Evolutionary conservation across 176 grass and related monocot species (phyloP), one percentile per base, ranked within the genome.

Genomic region (Raddia guianensis): DNA sequence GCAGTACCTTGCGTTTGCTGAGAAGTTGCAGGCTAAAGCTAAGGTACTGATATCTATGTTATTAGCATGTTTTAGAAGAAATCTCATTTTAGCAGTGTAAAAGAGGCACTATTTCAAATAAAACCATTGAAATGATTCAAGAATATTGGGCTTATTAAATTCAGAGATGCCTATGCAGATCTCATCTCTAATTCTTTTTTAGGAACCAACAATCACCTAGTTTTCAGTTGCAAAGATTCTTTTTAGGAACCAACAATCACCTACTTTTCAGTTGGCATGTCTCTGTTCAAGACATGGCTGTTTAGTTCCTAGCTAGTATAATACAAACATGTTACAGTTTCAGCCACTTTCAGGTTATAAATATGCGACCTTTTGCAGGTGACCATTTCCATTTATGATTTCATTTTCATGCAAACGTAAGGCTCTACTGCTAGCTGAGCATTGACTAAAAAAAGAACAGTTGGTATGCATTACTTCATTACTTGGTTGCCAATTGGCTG

Each of bases 1-100:
- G 86, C 88, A 94, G 49, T 98, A 89, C 84, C 87, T 98, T n/a
- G 62, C 78, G 8, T 92, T 94, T 35, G 86, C 95, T 74, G 83
- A 94, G n/a, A 92, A 92, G 82, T 66, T 98, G 64, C 95, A 92
- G 61, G 70, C 58, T 40, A 94, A 92, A 88, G 80, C 92, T 6
- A 87, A 91, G 95, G 95, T 98, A 53, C 37, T 40, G 37, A 40
- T 40, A 40, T 40, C 37, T 40, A 5, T 40, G 37, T 40, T 40
- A 40, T 40, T 40, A 40, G 37, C 37, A 40, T 40, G 37, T 40
- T 40, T 40, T 40, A 40, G 37, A 40, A 40, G 37, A 40, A 40
- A 40, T 40, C 37, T 40, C 37, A 40, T 40, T 40, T 40, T 40
- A 40, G 37, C 37, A 53, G 51, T 53, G 51, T 16, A 49, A 40